phyloP scores from a whole-genome alignment of 768 basidiomycete genomes.

The Leccinum subgranulosum region DNA sequence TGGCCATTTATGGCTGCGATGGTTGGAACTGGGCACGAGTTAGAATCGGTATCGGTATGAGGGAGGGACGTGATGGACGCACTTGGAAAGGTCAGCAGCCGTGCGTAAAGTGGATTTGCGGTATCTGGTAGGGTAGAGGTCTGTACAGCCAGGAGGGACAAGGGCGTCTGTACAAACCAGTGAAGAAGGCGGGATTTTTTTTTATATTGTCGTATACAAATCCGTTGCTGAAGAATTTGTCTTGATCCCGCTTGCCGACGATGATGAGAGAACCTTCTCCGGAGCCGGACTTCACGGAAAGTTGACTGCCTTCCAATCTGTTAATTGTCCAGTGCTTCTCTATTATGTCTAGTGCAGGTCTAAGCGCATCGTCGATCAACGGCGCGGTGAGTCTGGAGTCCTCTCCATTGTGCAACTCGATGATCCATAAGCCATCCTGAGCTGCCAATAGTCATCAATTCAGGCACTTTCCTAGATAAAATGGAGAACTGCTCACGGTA shows the following conservation, averaged over 20 bases:
- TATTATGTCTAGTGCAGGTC: slow-evolving; percentile 68
- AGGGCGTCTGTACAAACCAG: slow-evolving; percentile 39
- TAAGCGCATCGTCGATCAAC: slow-evolving; percentile 57
- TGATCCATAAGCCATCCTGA: slow-evolving; percentile 65
- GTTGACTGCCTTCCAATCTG: slow-evolving; percentile 43
- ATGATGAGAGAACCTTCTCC: slow-evolving; percentile 74
- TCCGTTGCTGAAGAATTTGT: slow-evolving; percentile 90
- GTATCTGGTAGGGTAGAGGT: slow-evolving; percentile 43
- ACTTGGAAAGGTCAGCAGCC: slow-evolving; percentile 79
- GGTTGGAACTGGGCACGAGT: slow-evolving; percentile 56
- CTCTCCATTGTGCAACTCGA: slow-evolving; percentile 76
- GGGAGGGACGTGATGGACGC: slow-evolving; percentile 22
- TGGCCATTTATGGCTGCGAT: slow-evolving; percentile 83
- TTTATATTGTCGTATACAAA: slow-evolving; percentile 57
- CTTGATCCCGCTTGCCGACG: slow-evolving; percentile 68
- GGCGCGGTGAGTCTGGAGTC: slow-evolving; percentile 66
- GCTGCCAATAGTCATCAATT: not conserved
- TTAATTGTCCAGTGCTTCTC: slow-evolving; percentile 68
- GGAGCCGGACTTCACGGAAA: slow-evolving; percentile 32
- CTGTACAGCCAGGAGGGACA: not conserved
- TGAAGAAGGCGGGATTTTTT: slow-evolving; percentile 60
- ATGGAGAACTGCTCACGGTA: slow-evolving; percentile 45
- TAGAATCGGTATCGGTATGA: slow-evolving; percentile 1
- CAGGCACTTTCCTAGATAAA: not conserved
- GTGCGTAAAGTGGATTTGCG: slow-evolving; percentile 68